phyloP scores from a whole-genome alignment of 306 rosid genomes.

The Citrullus amarus region DNA sequence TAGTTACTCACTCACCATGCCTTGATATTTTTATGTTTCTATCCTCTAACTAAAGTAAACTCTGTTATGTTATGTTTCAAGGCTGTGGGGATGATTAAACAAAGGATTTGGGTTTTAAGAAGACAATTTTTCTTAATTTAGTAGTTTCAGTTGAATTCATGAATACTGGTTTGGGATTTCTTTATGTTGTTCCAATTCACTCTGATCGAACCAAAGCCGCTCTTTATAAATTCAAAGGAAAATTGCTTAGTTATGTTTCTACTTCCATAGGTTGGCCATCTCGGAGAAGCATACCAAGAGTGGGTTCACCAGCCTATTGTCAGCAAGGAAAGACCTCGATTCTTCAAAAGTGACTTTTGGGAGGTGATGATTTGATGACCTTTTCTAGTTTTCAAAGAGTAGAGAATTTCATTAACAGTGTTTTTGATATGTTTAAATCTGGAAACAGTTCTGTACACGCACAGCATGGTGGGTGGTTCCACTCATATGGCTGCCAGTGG shows the following conservation, averaged over 20 bases:
- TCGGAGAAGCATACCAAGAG: conserved; percentile 79
- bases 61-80: not conserved
- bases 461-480: conserved; percentile 98
- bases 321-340: conserved; percentile 80
- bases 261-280: conserved; percentile 72
- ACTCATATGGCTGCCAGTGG: conserved; percentile 83
- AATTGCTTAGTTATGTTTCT: not conserved
- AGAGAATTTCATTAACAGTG: not conserved
- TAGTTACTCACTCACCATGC: not conserved
- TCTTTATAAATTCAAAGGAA: not conserved
- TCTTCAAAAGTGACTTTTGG: conserved; percentile 59
- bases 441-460: conserved; percentile 74
- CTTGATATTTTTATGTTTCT: not conserved
- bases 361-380: conserved; percentile 41
- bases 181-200: not conserved
- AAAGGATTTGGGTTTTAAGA: not conserved
- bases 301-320: conserved; percentile 97
- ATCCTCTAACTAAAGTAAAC: not conserved
- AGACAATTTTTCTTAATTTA: not conserved
- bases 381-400: not conserved
- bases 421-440: conserved; percentile 10
- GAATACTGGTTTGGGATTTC: not conserved
- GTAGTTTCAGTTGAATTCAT: not conserved
- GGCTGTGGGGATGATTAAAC: not conserved
- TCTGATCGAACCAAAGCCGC: not conserved